Conservation (phyloP, 306 rosid genomes). For the Gillenia trifoliata region DNA sequence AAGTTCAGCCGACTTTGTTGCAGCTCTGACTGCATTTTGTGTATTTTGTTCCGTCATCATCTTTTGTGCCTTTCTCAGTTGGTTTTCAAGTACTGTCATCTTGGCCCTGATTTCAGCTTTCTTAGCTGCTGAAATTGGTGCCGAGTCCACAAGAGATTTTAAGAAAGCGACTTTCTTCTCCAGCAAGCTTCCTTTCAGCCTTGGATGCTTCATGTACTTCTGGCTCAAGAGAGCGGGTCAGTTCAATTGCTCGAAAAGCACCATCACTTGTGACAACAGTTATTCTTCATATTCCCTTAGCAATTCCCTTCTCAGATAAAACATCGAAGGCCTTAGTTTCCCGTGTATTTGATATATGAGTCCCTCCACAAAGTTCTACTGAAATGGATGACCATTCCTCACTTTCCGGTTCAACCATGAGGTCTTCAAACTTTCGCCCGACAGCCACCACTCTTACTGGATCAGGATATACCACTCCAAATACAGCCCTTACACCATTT, state of each 20-base stretch:
- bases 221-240: slow-evolving; percentile 62
- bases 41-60: slow-evolving; percentile 75
- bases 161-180: slow-evolving; percentile 87
- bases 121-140: slow-evolving; percentile 80
- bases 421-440: slow-evolving; percentile 82
- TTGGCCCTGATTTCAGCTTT: slow-evolving; percentile 75
- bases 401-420: slow-evolving; percentile 67
- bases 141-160: slow-evolving; percentile 67
- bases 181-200: slow-evolving; percentile 57
- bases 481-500: slow-evolving; percentile 89
- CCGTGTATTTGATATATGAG: slow-evolving; percentile 83
- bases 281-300: slow-evolving; percentile 87
- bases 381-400: slow-evolving; percentile 72
- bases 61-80: slow-evolving; percentile 82
- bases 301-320: slow-evolving; percentile 94
- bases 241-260: slow-evolving; percentile 58
- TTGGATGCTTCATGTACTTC: slow-evolving; percentile 64
- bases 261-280: slow-evolving; percentile 82
- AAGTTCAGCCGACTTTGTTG: slow-evolving; percentile 61
- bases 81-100: slow-evolving; percentile 66
- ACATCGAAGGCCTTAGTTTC: slow-evolving; percentile 92
- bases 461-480: slow-evolving; percentile 99
- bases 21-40: slow-evolving; percentile 59
- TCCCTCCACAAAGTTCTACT: slow-evolving; percentile 89
- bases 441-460: slow-evolving; percentile 92